A percentile compares a stretch with the other conserved stretches of the same genome.
These are phyloP conservation scores for Ophiocordyceps robertsii DNA, from an alignment of 2,329 filamentous ascomycete species.

Conservation along the genomic window DNA sequence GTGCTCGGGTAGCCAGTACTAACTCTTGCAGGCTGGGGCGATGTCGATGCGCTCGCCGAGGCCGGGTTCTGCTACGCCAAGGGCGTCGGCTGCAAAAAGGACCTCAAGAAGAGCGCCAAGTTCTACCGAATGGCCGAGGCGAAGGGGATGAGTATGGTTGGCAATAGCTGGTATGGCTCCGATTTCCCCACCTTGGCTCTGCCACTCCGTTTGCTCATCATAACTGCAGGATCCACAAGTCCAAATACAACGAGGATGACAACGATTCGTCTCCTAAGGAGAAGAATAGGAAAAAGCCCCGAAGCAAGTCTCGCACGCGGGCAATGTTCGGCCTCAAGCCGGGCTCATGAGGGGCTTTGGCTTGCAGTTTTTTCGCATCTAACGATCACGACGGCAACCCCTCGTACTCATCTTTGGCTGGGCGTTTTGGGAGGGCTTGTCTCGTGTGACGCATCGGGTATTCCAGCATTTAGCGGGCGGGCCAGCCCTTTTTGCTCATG, in stretches of 20 bases:
- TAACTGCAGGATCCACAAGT: slow-evolving; percentile 73
- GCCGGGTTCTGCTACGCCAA: slow-evolving; percentile 94
- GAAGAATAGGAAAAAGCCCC: slow-evolving; percentile 46
- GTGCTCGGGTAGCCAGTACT: neutral
- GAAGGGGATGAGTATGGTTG: slow-evolving; percentile 93
- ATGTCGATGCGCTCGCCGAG: slow-evolving; percentile 85
- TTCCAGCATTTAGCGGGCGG: slow-evolving; percentile 7
- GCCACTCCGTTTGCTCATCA: neutral
- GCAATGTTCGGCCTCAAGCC: slow-evolving; percentile 51
- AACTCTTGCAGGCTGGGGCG: slow-evolving; percentile 59
- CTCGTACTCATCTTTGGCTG: slow-evolving; percentile 16
- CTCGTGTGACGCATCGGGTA: slow-evolving; percentile 5
- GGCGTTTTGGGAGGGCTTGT: slow-evolving; percentile 13
- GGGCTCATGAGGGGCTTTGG: slow-evolving; percentile 2
- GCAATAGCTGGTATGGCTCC: slow-evolving; percentile 80
- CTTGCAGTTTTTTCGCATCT: slow-evolving; percentile 1
- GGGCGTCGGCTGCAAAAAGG: slow-evolving; percentile 87
- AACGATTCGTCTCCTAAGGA: slow-evolving; percentile 22
- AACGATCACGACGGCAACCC: slow-evolving; percentile 17
- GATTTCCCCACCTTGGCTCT: neutral
- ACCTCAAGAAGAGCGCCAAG: slow-evolving; percentile 83
- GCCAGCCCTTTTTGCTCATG: slow-evolving; percentile 4
- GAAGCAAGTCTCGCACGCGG: slow-evolving; percentile 65
- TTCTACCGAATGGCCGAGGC: slow-evolving; percentile 85
- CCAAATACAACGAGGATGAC: slow-evolving; percentile 70